Conservation (phyloP, 192 early-diverging fungal genomes). For the Coemansia sp. region DNA sequence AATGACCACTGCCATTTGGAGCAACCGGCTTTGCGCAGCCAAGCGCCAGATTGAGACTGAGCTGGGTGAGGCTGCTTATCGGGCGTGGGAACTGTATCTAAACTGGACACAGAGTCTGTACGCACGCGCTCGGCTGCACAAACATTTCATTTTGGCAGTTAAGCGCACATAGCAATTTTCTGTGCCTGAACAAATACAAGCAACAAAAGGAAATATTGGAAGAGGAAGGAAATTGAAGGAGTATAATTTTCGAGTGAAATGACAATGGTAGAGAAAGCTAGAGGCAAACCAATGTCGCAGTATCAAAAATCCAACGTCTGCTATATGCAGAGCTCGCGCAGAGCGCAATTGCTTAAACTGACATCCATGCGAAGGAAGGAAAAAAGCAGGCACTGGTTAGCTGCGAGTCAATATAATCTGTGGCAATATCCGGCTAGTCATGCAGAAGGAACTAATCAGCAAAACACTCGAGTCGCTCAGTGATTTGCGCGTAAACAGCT, state of each 20-base stretch:
- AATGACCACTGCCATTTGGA: slow-evolving; percentile 44
- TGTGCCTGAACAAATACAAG: not conserved
- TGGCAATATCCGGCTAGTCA: too few relatives aligned
- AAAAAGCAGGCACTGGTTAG: too few relatives aligned
- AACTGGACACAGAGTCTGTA: slow-evolving; percentile 55
- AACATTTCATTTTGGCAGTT: slow-evolving; percentile 48
- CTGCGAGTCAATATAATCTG: too few relatives aligned
- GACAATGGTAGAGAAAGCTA: not conserved
- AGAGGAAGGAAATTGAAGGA: not conserved
- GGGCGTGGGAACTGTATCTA: slow-evolving; percentile 53
- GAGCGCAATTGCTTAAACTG: too few relatives aligned
- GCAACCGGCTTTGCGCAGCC: slow-evolving; percentile 32
- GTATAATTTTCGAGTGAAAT: slow-evolving; percentile 1
- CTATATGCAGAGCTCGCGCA: too few relatives aligned
- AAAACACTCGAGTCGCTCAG: too few relatives aligned
- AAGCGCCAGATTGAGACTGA: slow-evolving; percentile 52
- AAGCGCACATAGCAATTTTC: slow-evolving; percentile 26
- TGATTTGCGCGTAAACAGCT: too few relatives aligned
- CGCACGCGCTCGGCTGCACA: slow-evolving; percentile 44
- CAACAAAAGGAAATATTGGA: not conserved
- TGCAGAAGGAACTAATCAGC: too few relatives aligned
- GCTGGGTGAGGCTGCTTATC: slow-evolving; percentile 44
- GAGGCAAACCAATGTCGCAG: slow-evolving; percentile 4
- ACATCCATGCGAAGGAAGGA: too few relatives aligned
- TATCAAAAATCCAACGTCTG: too few relatives aligned